Evolutionary conservation across 169 alveolate genomes (phyloP), one percentile per base, ranked within the genome.

Genomic region (Amoebophrya sp.): DNA sequence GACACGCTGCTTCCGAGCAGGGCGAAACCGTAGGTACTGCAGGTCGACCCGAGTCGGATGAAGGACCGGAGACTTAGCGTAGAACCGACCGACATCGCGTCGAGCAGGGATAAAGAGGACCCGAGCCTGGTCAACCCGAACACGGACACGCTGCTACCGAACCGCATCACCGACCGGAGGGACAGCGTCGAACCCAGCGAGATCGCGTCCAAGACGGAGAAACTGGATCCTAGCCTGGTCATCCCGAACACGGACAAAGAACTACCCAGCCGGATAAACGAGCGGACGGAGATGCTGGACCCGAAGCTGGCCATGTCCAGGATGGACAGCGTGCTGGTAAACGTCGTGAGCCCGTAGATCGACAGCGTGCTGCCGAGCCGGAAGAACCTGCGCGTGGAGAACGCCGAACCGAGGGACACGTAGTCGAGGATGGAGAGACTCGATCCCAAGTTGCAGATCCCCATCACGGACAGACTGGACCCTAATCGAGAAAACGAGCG

Each of bases 91-190:
- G 40, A 41, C 2, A 41, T 12, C 39, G 53, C 25, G 66, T 89
- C 91, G 0, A 89, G 66, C 12, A 89, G 18, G 7, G 91, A 89
- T 35, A 89, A 18, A 10, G 91, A 40, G 66, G 66, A 38, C 7
- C 91, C 91, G 35, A 89, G 33, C 14, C 91, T 53, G 35, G 91
- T 40, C 40, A 32, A 89, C 10, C 66, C 91, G 66, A 89, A 89
- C 35, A 89, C 66, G 53, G 91, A 89, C 0, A 89, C 77, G 66
- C 40, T 40, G 66, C 77, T 40, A 40, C 91, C 91, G 38, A 89
- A 25, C 32, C 91, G 47, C 91, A 41, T 89, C 40, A 89, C 40
- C 35, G 91, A 89, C 7, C 91, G 91, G 40, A 89, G 91, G 25
- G 91, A 89, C 7, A 89, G 91, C 1, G 77, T 89, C 54, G 91